Evolutionary conservation across 805 yeast genomes (phyloP).

Genomic region (Blastobotrys muscicola): DNA sequence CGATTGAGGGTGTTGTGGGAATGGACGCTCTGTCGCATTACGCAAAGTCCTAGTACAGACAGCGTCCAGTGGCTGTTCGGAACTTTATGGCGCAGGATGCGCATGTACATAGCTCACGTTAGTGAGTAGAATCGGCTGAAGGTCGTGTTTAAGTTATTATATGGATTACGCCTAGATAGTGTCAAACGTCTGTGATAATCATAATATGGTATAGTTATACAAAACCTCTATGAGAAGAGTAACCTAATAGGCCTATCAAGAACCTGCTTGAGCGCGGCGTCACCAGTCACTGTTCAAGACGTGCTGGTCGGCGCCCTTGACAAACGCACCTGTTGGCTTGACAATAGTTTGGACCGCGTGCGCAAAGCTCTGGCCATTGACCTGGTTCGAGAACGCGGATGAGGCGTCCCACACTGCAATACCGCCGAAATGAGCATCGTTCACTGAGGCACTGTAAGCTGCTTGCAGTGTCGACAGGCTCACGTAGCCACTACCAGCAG

Average conservation of each 20-base stretch:
- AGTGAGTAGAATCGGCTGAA: too few species aligned
- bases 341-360: conserved; percentile 39
- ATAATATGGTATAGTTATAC: background rate
- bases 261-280: background rate
- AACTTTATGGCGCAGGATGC: too few species aligned
- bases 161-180: too few species aligned
- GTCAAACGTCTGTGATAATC: too few species aligned
- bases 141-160: too few species aligned
- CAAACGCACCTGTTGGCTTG: conserved; percentile 23
- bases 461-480: conserved; percentile 31
- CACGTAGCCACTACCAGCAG: conserved; percentile 50
- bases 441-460: conserved; percentile 10
- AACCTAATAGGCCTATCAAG: too few species aligned
- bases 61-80: too few species aligned
- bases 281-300: background rate
- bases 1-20: conserved; percentile 47
- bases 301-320: background rate
- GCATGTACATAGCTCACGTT: too few species aligned
- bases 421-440: conserved; percentile 40
- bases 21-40: conserved; percentile 35
- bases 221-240: background rate
- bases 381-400: conserved; percentile 37
- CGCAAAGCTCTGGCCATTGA: conserved; percentile 31
- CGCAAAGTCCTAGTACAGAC: background rate
- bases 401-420: conserved; percentile 78